These are phyloP conservation scores for Colletotrichum sp. DNA, from an alignment of 2,329 filamentous ascomycete species.

Conservation along the genomic window DNA sequence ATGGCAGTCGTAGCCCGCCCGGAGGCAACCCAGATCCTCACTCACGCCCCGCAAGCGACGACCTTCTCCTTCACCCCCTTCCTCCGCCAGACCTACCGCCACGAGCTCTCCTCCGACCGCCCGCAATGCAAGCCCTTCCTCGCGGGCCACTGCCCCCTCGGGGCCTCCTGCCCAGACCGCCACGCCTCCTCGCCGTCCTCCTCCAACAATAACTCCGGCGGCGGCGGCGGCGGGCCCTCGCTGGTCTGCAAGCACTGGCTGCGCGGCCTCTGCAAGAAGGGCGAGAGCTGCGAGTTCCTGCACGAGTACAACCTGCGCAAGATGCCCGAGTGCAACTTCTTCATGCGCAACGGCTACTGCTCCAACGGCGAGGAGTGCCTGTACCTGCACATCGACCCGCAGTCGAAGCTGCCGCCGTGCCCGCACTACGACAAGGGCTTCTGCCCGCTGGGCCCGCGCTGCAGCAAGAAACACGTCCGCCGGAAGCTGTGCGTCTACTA, in stretches of 20 bases:
- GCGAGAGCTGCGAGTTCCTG: conserved; percentile 94
- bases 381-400: conserved; percentile 87
- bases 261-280: conserved; percentile 96
- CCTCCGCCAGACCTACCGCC: conserved; percentile 81
- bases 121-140: conserved; percentile 88
- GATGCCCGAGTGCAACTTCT: conserved; percentile 99
- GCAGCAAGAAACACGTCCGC: conserved; percentile 87
- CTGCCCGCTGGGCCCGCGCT: conserved; percentile 87
- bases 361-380: conserved; percentile 96
- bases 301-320: conserved; percentile 98
- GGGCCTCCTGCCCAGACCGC: conserved; percentile 83
- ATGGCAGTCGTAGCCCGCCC: conserved; percentile 29
- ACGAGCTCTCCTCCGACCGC: conserved; percentile 79
- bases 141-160: conserved; percentile 85
- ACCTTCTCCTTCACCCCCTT: conserved; percentile 88
- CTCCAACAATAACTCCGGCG: conserved; percentile 16
- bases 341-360: conserved; percentile 91
- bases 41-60: conserved; percentile 62
- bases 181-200: conserved; percentile 60
- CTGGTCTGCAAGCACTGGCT: conserved; percentile 99
- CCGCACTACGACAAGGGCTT: conserved; percentile 95
- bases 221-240: conserved; percentile 61
- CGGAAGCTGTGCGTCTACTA: conserved; percentile 84
- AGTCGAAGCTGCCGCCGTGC: conserved; percentile 79
- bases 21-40: conserved; percentile 54